A percentile compares a stretch with the other conserved stretches of the same genome.
These are phyloP conservation scores for Calonectria hawksworthii DNA, from an alignment of 2,329 filamentous ascomycete species.

Conservation along the genomic window DNA sequence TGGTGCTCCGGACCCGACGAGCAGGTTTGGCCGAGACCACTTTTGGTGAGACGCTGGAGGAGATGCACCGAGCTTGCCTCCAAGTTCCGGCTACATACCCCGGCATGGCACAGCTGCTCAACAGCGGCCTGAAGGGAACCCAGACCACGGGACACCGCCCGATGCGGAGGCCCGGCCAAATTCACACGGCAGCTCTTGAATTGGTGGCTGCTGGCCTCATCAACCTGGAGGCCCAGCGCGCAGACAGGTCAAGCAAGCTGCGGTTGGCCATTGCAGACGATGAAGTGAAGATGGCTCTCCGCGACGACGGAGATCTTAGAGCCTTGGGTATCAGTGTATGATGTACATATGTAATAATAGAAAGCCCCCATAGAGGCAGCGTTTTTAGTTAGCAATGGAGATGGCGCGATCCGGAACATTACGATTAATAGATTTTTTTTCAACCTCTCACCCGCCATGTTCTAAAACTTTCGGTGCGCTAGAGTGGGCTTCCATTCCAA, in stretches of 20 bases:
- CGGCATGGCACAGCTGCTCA: slow-evolving; percentile 54
- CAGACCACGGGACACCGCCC: slow-evolving; percentile 47
- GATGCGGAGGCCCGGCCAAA: slow-evolving; percentile 51
- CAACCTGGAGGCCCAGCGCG: slow-evolving; percentile 83
- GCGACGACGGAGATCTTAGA: slow-evolving; percentile 89
- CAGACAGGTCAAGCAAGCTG: slow-evolving; percentile 90
- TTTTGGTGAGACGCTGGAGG: slow-evolving; percentile 90
- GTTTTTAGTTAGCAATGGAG: slow-evolving; percentile 3
- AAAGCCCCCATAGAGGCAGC: slow-evolving; percentile 19
- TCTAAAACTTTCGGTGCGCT: slow-evolving; percentile 80
- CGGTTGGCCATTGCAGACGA: slow-evolving; percentile 90
- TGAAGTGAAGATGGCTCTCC: slow-evolving; percentile 88
- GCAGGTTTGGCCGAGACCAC: slow-evolving; percentile 90
- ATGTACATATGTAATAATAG: slow-evolving; percentile 44
- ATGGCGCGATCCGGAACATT: slow-evolving; percentile 16
- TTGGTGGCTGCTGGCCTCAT: slow-evolving; percentile 90
- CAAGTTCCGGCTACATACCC: slow-evolving; percentile 52
- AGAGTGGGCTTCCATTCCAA: slow-evolving; percentile 91
- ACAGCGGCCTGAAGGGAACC: slow-evolving; percentile 46
- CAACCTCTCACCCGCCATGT: slow-evolving; percentile 16
- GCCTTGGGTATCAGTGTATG: slow-evolving; percentile 75
- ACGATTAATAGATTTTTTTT: slow-evolving; percentile 21
- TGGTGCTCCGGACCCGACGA: slow-evolving; percentile 83
- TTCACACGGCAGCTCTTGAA: slow-evolving; percentile 83
- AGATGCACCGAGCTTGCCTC: slow-evolving; percentile 63